These are phyloP conservation scores for Litsea cubeba DNA, from an alignment of 164 flowering plant genomes.

Conservation along the genomic window DNA sequence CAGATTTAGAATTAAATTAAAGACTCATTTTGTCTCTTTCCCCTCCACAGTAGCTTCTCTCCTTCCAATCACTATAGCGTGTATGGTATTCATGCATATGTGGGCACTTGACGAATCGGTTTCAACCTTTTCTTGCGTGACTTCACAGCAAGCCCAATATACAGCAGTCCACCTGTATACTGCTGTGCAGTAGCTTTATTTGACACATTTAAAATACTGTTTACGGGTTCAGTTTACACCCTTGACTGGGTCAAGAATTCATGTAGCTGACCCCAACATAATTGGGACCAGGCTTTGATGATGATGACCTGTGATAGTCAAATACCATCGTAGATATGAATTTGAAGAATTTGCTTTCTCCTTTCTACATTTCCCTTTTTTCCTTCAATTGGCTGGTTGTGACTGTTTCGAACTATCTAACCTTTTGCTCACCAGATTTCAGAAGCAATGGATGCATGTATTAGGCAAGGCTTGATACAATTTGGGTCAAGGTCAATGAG, in stretches of 20 bases:
- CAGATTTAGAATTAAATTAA: no score
- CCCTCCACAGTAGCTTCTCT: no score
- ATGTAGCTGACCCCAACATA: neutral
- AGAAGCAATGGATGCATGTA: conserved; percentile 59
- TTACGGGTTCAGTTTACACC: neutral
- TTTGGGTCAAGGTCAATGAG: conserved; percentile 26
- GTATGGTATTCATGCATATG: no score
- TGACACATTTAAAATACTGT: no score
- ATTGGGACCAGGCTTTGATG: neutral
- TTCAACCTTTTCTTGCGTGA: no score
- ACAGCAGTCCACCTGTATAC: no score
- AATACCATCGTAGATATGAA: neutral
- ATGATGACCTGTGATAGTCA: neutral
- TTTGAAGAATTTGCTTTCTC: neutral
- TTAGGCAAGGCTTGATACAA: conserved; percentile 44
- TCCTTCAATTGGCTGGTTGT: neutral
- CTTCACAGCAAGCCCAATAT: no score
- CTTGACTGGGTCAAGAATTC: neutral
- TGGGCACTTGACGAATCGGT: no score
- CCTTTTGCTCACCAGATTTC: conserved; percentile 44
- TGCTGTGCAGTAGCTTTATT: no score
- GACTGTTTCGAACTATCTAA: neutral
- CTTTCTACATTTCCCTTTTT: conserved; percentile 1
- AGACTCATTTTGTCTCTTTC: no score
- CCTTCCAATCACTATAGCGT: no score